Evolutionary conservation across 2,329 filamentous ascomycete species (phyloP), one percentile per base, ranked within the genome.

Genomic region (Trichothecium roseum): DNA sequence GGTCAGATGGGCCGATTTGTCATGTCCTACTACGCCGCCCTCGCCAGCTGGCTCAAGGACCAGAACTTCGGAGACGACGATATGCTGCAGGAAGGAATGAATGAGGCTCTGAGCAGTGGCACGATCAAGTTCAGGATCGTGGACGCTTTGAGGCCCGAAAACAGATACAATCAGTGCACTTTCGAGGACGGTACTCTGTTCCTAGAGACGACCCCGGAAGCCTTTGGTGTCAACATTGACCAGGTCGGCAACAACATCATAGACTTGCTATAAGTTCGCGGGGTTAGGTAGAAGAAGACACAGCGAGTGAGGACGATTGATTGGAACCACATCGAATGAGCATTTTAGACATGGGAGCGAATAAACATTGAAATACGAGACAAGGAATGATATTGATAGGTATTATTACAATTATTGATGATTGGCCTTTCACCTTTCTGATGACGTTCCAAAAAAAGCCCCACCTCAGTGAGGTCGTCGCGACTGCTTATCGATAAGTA

Each of bases 141-240:
- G 3, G 66, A 69, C 33, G 55, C 59, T 44, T 54, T 67, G 28
- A 44, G 51, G 42, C 40, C 46, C 8, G 55, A 59, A 37, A 49
- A 42, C 5, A 52, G 48, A 10, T 71, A 69, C 39, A 57, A 62
- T 42, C 68, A 74, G 56, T 47, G 51, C 14, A 52, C 64, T 3
- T 38, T 72, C 20, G 67, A 72, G 45, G 62, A 64, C 28, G 69
- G 67, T 2, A 50, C 62, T 20, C 48, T 73, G 16, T 69, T 66
- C 38, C 46, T 75, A n/a, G 22, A 62, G 59, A 57, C 59, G 10
- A 49, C 46, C 3, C 46, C 60, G 2, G 38, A 47, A 3, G 43
- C 53, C 26, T 67, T 54, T 42, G 57, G 59, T 9, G 47, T 46
- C 22, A 68, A 68, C 35, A 44, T 55, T 24, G 34, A 47, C 20